These are phyloP conservation scores for Cokeromyces recurvatus DNA, from an alignment of 371 early-diverging fungal genomes.

Conservation along the genomic window DNA sequence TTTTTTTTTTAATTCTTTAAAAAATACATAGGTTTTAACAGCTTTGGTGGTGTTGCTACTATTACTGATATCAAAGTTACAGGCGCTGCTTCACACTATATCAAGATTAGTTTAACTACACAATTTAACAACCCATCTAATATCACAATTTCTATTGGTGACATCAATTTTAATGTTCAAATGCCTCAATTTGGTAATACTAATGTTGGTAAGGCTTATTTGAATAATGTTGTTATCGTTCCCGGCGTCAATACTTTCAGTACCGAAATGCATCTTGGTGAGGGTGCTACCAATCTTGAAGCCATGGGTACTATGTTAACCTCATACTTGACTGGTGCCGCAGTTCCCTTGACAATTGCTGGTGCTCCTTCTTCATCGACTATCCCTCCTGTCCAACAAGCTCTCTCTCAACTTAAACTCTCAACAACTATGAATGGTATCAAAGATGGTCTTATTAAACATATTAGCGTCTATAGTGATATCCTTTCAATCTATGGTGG, in stretches of 20 bases:
- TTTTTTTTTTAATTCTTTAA: too few relatives aligned
- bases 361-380: conserved; percentile 35
- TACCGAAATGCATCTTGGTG: conserved; percentile 30
- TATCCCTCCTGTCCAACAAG: conserved; percentile 42
- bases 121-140: conserved; percentile 48
- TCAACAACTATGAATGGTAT: conserved; percentile 43
- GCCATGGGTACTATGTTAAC: conserved; percentile 24
- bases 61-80: conserved; percentile 36
- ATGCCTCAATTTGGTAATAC: conserved; percentile 26
- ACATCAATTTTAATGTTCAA: conserved; percentile 42
- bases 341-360: conserved; percentile 38
- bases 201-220: conserved; percentile 30
- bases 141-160: conserved; percentile 48
- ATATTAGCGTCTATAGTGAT: conserved; percentile 14
- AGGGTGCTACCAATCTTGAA: conserved; percentile 15
- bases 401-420: conserved; percentile 35
- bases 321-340: conserved; percentile 34
- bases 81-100: conserved; percentile 36
- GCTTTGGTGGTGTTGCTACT: conserved; percentile 37
- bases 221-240: conserved; percentile 34
- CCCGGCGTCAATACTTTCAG: conserved; percentile 47
- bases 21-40: conserved; percentile 34
- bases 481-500: not conserved
- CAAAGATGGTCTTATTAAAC: conserved; percentile 28
- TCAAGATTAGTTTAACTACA: conserved; percentile 34